Evolutionary conservation across 108 stramenopile genomes (phyloP).

Genomic region (Ochromonas danica): DNA sequence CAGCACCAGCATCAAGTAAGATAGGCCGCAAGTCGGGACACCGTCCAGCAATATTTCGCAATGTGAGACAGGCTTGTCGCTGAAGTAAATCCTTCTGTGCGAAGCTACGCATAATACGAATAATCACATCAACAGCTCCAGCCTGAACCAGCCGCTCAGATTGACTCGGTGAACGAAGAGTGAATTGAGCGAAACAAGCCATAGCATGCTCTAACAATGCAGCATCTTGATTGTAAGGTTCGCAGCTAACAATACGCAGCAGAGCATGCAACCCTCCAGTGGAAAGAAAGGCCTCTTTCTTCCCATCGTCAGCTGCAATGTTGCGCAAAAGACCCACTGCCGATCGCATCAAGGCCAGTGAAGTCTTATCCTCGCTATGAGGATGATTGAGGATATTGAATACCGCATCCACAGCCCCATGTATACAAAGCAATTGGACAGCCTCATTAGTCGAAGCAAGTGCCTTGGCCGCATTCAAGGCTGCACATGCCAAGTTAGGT

Average conservation of each 20-base stretch:
- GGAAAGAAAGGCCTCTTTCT: conserved; percentile 28
- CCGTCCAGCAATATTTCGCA: conserved; percentile 51
- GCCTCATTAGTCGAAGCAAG: conserved; percentile 44
- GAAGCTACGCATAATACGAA: conserved; percentile 39
- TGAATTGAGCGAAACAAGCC: conserved; percentile 45
- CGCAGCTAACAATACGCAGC: not conserved
- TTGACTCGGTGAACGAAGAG: conserved; percentile 44
- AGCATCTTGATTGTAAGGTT: conserved; percentile 30
- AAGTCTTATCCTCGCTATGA: not conserved
- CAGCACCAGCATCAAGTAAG: conserved; percentile 45
- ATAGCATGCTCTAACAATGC: conserved; percentile 46
- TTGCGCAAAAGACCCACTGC: conserved; percentile 40
- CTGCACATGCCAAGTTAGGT: not conserved
- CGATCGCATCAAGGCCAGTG: conserved; percentile 27
- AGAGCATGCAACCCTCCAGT: conserved; percentile 1
- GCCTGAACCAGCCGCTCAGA: conserved; percentile 26
- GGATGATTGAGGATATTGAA: conserved; percentile 1
- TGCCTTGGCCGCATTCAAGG: conserved; percentile 37
- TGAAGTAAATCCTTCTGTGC: conserved; percentile 28
- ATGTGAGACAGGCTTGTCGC: conserved; percentile 45
- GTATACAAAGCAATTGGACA: conserved; percentile 24
- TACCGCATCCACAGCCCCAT: conserved; percentile 34
- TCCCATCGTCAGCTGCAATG: conserved; percentile 39
- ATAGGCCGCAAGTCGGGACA: conserved; percentile 30
- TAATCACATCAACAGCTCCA: conserved; percentile 38